Percentiles rank a stretch among this genome's conserved stretches.
Evolutionary conservation across 2,329 filamentous ascomycete genomes (phyloP).

Genomic region (Bipolaris zeicola): DNA sequence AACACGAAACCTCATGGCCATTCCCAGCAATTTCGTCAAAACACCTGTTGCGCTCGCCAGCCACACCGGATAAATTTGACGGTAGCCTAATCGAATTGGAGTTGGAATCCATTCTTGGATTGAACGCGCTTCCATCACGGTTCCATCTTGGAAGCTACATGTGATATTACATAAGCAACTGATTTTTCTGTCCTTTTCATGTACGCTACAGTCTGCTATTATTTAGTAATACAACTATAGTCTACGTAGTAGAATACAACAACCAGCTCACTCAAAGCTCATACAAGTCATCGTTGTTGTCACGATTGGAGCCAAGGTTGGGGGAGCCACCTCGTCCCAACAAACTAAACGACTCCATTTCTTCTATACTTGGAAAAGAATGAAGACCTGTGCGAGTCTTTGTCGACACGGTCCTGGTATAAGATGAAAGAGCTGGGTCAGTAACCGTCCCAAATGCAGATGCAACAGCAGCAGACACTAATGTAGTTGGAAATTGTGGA

Average conservation of each 20-base stretch:
- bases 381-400: background rate
- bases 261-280: background rate
- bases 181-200: background rate
- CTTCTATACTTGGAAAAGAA: background rate
- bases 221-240: background rate
- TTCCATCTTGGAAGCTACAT: background rate
- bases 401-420: too few relatives aligned
- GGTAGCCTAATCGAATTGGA: background rate
- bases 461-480: background rate
- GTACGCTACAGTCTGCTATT: background rate
- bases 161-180: background rate
- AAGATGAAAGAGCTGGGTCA: background rate
- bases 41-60: background rate
- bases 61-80: background rate
- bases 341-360: background rate
- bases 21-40: background rate
- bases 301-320: background rate
- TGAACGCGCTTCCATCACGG: background rate
- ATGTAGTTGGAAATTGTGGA: background rate
- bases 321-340: background rate
- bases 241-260: background rate
- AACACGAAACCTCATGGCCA: constrained; percentile 1
- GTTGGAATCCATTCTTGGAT: background rate
- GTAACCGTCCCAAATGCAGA: background rate
- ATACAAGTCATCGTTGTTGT: background rate